Base-by-base conservation (phyloP, 805 yeast species). In the Schwanniomyces sp. region DNA sequence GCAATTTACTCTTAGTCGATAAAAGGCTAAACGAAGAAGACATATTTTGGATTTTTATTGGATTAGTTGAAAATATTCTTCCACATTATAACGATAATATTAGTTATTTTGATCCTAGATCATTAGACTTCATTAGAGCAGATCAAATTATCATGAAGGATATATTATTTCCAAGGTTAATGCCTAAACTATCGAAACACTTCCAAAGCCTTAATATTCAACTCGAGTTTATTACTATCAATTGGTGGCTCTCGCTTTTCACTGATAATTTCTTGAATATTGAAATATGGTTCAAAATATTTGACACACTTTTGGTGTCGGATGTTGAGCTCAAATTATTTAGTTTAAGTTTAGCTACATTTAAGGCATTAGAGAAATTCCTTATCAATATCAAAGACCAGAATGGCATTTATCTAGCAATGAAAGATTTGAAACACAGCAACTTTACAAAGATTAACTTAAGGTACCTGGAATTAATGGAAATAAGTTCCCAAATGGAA, bases 191-290 rank as follows among this genome's bases (percentile, higher is more conserved):
- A 11, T 50, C 57, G 43, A 54, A 49, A 4, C 81, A 79, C 48
- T 66, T 74, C 26, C 18, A 42, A 3, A 44, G 41, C 0, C 52
- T 68, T 5, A 66, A 65, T 2, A 71, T 81, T 29, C 80, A 80
- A 43, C 52, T 77, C 2, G 81, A 78, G 40, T 69, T 78, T 14
- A 70, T 80, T 21, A 72, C 82, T 10, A 70, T 79, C 55, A 77
- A 78, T 49, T 81, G 86, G 86, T 80, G 82, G 67, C 64, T 81
- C 12, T 70, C 81, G 8, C 59, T 82, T 27, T 81, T 80, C 56
- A 75, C 81, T 0, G 84, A 69, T 34, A 57, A 72, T 40, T 69
- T 79, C 30, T 56, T 79, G n/a, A 75, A 79, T 1, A 66, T 77
- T 1, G 83, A 81, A 28, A 66, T 76, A 1, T 71, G 82, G 63